Conservation (phyloP, 352 stramenopile genomes). For the Pythium periplocum region DNA sequence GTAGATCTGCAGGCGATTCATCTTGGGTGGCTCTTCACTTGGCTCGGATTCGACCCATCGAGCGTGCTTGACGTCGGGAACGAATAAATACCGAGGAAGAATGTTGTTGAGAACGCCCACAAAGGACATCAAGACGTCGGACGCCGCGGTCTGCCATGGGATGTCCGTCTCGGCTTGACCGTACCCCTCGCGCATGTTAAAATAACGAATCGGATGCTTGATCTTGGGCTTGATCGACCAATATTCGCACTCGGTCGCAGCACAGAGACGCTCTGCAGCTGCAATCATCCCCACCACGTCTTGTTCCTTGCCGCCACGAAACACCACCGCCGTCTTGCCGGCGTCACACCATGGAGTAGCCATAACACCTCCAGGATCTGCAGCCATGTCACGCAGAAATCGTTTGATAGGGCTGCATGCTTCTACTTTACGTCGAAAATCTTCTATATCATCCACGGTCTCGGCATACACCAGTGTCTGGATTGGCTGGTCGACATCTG, state of each 20-base stretch:
- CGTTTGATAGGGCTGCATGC: conserved; percentile 14
- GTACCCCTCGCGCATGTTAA: conserved; percentile 60
- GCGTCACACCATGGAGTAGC: conserved; percentile 29
- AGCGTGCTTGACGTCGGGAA: conserved; percentile 27
- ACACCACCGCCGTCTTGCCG: conserved; percentile 48
- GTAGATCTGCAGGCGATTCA: conserved; percentile 38
- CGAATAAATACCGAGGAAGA: conserved; percentile 31
- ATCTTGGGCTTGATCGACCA: conserved; percentile 52
- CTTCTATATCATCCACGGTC: conserved; percentile 33
- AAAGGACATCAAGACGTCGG: conserved; percentile 45
- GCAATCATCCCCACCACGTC: conserved; percentile 32
- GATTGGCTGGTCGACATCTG: conserved; percentile 34
- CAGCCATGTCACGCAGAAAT: not conserved
- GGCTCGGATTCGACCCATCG: conserved; percentile 16
- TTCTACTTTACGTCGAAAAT: conserved; percentile 33
- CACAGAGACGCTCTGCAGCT: conserved; percentile 36
- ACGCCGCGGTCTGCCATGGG: conserved; percentile 38
- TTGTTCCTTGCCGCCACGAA: conserved; percentile 42
- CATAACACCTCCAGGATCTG: not conserved
- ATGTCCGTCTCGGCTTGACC: conserved; percentile 28
- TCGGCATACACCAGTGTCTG: conserved; percentile 51
- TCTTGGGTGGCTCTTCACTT: conserved; percentile 3
- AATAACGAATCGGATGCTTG: conserved; percentile 39
- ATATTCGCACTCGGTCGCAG: conserved; percentile 39
- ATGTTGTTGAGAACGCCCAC: conserved; percentile 54